Conservation (phyloP, 2,329 filamentous ascomycete species). For the Penicillium sp. region DNA sequence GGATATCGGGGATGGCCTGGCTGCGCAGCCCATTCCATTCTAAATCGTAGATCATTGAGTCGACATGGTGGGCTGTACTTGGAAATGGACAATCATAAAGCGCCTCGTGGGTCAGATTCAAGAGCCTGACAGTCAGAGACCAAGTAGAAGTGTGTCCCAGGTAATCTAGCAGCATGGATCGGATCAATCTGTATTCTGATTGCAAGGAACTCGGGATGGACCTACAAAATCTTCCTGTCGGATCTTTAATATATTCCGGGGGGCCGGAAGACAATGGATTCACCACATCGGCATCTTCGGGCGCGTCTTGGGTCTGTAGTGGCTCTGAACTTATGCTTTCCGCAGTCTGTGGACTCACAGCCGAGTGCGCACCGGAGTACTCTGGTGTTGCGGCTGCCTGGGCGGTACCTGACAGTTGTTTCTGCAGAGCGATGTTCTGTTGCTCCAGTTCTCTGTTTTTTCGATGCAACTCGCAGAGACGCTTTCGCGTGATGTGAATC, state of each 20-base stretch:
- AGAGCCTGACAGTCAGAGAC: background rate
- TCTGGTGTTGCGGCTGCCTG: background rate
- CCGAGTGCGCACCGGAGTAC: background rate
- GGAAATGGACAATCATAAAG: background rate
- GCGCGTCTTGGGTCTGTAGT: background rate
- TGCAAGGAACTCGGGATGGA: too few relatives aligned
- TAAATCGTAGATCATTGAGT: background rate
- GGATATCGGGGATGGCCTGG: background rate
- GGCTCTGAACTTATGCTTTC: background rate
- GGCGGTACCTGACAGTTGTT: background rate
- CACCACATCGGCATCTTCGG: background rate
- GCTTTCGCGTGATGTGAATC: background rate
- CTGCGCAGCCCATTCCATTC: slow-evolving; percentile 1
- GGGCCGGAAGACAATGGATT: background rate
- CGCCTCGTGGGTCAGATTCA: background rate
- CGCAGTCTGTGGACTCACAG: background rate
- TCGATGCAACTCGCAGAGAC: background rate
- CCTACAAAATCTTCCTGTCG: background rate
- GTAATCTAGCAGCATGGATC: background rate
- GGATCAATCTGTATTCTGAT: background rate
- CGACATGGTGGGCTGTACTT: background rate
- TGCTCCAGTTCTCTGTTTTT: background rate
- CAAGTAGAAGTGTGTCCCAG: slow-evolving; percentile 1
- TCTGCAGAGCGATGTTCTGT: background rate
- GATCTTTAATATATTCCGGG: background rate